phyloP scores from a whole-genome alignment of 139 green algal genomes.

The Raphidocelis subcapitata region DNA sequence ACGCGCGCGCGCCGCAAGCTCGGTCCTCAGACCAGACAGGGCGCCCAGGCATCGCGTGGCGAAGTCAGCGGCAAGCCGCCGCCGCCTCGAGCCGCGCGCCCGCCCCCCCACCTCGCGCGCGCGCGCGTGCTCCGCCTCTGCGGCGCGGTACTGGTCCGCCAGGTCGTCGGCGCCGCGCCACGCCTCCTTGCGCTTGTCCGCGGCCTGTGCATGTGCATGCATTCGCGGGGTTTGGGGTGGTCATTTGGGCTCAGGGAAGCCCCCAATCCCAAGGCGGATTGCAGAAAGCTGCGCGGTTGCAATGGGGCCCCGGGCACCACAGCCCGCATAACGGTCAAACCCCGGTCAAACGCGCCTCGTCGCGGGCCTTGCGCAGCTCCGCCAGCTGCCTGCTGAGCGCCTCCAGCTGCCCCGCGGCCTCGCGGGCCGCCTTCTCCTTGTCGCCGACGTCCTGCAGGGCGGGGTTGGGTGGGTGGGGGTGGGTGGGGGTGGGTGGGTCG shows the following conservation, averaged over 20 bases:
- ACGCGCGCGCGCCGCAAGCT: too few relatives aligned
- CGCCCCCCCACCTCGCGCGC: constrained; percentile 9
- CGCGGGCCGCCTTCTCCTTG: constrained; percentile 46
- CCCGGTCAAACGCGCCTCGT: not conserved
- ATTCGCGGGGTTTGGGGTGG: too few relatives aligned
- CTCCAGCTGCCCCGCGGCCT: constrained; percentile 26
- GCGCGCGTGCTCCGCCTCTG: constrained; percentile 19
- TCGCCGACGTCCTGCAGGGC: constrained; percentile 8
- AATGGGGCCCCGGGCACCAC: too few relatives aligned
- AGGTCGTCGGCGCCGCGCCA: constrained; percentile 51
- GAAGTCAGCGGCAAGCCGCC: too few relatives aligned
- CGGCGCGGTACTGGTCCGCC: constrained; percentile 1
- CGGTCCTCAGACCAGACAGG: too few relatives aligned
- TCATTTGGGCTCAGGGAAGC: too few relatives aligned
- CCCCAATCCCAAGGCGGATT: too few relatives aligned
- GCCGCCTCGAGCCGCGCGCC: too few relatives aligned
- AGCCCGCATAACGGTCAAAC: too few relatives aligned
- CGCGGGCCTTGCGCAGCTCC: not conserved
- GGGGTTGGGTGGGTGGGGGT: not conserved
- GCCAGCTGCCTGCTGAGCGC: constrained; percentile 1
- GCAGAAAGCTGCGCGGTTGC: too few relatives aligned
- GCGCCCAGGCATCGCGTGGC: too few relatives aligned
- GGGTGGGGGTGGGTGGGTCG: not conserved
- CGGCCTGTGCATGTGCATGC: too few relatives aligned
- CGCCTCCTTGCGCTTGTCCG: constrained; percentile 54